phyloP scores from a whole-genome alignment of 2,329 filamentous ascomycete species.

The Colletotrichum plurivorum region DNA sequence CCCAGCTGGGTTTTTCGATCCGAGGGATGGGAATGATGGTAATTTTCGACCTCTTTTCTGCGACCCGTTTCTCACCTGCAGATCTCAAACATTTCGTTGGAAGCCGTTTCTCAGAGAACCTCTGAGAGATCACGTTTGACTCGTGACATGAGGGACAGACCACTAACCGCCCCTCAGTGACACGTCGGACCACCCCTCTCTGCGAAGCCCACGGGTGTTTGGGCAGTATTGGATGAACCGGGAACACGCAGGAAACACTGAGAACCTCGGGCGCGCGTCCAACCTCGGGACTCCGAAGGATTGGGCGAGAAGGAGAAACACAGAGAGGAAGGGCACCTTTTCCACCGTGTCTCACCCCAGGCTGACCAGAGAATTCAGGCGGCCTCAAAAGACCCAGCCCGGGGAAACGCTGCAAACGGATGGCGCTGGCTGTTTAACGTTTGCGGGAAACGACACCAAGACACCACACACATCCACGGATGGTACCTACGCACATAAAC shows the following conservation, averaged over 20 bases:
- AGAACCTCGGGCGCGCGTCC: conserved; percentile 4
- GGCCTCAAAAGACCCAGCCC: conserved; percentile 9
- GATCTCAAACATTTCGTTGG: not conserved
- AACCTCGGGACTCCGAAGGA: not conserved
- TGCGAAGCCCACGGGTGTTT: not conserved
- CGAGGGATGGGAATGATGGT: no score
- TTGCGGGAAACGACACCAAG: not conserved
- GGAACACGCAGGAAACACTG: conserved; percentile 10
- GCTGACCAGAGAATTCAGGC: not conserved
- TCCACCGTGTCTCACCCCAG: not conserved
- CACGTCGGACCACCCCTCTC: not conserved
- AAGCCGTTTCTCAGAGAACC: not conserved
- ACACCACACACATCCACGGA: no score
- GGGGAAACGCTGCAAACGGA: conserved; percentile 8
- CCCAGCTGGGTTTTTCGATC: not conserved
- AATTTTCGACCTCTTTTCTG: no score
- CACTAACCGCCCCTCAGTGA: not conserved
- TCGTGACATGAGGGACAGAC: conserved; percentile 1
- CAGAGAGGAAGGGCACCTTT: no score
- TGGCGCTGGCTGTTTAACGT: conserved; percentile 3
- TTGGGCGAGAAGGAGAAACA: no score
- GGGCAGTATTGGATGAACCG: conserved; percentile 17
- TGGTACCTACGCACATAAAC: not conserved
- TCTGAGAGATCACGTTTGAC: conserved; percentile 7
- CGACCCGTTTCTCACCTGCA: not conserved